These are phyloP conservation scores for Globisporangium nagaii DNA, from an alignment of 352 stramenopile species.

Conservation along the genomic window DNA sequence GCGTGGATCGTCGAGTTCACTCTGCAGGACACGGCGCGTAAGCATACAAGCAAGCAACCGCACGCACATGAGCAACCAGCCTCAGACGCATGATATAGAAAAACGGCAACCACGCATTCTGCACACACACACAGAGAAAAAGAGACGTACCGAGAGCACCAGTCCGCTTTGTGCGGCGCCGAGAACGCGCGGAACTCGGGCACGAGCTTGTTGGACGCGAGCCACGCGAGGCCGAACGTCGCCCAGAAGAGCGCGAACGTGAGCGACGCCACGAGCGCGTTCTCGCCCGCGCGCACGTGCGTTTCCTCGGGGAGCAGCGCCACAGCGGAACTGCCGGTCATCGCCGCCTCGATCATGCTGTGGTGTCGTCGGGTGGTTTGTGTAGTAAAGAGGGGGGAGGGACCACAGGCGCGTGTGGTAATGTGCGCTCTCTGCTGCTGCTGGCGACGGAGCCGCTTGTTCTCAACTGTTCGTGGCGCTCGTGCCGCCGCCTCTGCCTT, in stretches of 20 bases:
- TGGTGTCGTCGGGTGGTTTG: too few relatives aligned
- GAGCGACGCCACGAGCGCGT: slow-evolving; percentile 45
- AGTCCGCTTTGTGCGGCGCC: slow-evolving; percentile 67
- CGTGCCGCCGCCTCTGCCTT: not conserved
- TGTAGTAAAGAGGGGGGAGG: too few relatives aligned
- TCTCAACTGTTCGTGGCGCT: not conserved
- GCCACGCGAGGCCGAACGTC: slow-evolving; percentile 60
- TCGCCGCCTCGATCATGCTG: too few relatives aligned
- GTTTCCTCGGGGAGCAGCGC: slow-evolving; percentile 55
- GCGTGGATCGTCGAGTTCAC: slow-evolving; percentile 82
- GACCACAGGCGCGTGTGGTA: not conserved
- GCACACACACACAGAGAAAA: not conserved
- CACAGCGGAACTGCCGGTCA: slow-evolving; percentile 8
- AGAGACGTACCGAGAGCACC: slow-evolving; percentile 62
- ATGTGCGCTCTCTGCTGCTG: too few relatives aligned
- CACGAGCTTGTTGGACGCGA: slow-evolving; percentile 43
- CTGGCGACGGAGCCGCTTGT: not conserved
- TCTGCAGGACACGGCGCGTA: slow-evolving; percentile 20
- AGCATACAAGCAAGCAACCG: not conserved
- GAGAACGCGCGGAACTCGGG: slow-evolving; percentile 61
- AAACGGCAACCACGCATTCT: too few relatives aligned
- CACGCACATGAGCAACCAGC: not conserved
- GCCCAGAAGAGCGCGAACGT: slow-evolving; percentile 69
- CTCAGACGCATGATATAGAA: too few relatives aligned
- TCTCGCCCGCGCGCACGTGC: slow-evolving; percentile 54